Base-by-base conservation (phyloP, 768 basidiomycete species). In the Leccinum incarnatum region DNA sequence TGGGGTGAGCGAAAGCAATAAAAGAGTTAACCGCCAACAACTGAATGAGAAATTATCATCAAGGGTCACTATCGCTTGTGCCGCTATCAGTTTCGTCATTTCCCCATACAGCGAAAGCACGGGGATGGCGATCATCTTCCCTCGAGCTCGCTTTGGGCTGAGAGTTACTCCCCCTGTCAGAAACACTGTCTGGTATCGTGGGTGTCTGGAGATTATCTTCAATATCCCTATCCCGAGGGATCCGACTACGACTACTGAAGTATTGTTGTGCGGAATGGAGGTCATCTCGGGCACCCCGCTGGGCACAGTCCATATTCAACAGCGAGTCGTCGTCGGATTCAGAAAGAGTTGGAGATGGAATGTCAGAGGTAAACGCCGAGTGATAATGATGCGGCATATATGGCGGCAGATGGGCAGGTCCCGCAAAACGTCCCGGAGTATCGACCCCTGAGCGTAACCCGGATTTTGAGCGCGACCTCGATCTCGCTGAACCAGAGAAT, bases 71-170 rank as follows among this genome's bases (percentile, higher is more conserved):
- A 65, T 92, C 91, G 61, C 90, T 92, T 14, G 89, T 80, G 66
- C 87, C 88, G 69, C 89, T 91, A 64, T 94, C 92, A 56, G 89
- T 93, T 72, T 93, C 92, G 67, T 94, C 92, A 42, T 91, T 88
- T 1, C 92, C 93, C 84, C 86, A 91, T 11, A 91, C 89, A 19
- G 93, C 92, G 66, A 94, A 94, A 8, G 89, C 87, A 36, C 83
- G 77, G 49, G 71, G 79, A 30, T 72, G 69, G 36, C 66, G 67
- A 19, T 71, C 69, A 27, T 56, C 57, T 30, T 69, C 74, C 52
- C 27, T 67, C 45, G 50, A 48, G 42, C 36, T 60, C 5, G n/a
- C 54, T 53, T 63, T 57, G 21, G 51, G 30, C 2, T 65, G 65
- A 52, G 57, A 34, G 46, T 62, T 53, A 2, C 27, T 51, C 40